phyloP scores from a whole-genome alignment of 2,329 filamentous ascomycete species.

The Colletotrichum cordylinicola region DNA sequence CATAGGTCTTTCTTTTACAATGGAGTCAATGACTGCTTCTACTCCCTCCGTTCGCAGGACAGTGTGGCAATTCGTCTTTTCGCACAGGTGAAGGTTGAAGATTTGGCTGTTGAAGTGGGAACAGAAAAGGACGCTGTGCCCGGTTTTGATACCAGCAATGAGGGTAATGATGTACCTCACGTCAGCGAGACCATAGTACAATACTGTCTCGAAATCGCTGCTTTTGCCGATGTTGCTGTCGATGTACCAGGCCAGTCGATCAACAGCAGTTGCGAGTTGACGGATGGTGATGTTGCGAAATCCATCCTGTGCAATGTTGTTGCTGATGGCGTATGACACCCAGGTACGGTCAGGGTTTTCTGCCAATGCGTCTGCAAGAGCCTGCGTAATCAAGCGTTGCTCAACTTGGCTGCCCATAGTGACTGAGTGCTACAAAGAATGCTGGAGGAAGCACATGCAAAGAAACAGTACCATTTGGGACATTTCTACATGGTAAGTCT shows the following conservation, averaged over 20 bases:
- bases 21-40: conserved; percentile 25
- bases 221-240: conserved; percentile 32
- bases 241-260: conserved; percentile 37
- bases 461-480: not conserved
- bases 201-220: conserved; percentile 35
- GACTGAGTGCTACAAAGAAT: not conserved
- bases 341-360: conserved; percentile 34
- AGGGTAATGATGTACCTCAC: conserved; percentile 41
- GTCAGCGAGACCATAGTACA: conserved; percentile 41
- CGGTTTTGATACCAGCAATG: conserved; percentile 47
- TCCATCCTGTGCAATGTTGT: conserved; percentile 27
- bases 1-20: conserved; percentile 23
- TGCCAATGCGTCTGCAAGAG: not conserved
- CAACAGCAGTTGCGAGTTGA: conserved; percentile 32
- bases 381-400: not conserved
- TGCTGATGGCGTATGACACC: conserved; percentile 40
- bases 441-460: not conserved
- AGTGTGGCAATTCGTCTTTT: conserved; percentile 28
- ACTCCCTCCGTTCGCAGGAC: conserved; percentile 30
- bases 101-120: conserved; percentile 37
- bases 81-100: conserved; percentile 31
- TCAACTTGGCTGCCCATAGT: not conserved
- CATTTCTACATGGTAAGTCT: not conserved
- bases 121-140: conserved; percentile 41
- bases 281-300: conserved; percentile 33